A percentile compares a stretch with the other conserved stretches of the same genome.
Evolutionary conservation across 306 rosid species (phyloP).

Genomic region (Lablab purpureus): DNA sequence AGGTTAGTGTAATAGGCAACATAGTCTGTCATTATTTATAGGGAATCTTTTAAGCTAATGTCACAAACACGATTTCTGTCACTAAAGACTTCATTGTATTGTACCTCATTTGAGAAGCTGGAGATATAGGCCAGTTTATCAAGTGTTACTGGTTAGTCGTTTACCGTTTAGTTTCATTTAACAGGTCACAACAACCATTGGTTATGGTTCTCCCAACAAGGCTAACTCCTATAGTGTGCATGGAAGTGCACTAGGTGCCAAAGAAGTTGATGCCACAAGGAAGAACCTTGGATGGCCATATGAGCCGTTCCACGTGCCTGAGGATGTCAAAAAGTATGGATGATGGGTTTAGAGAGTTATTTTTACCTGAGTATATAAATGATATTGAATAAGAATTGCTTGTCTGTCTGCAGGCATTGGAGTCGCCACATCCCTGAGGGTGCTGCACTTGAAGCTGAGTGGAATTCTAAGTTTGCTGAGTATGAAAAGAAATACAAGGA

Average conservation of each 20-base stretch:
- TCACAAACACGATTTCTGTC: slow-evolving; percentile 21
- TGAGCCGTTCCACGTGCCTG: slow-evolving; percentile 98
- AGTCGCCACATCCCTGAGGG: slow-evolving; percentile 86
- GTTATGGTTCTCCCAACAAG: slow-evolving; percentile 98
- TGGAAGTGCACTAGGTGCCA: slow-evolving; percentile 97
- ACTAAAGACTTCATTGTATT: background rate
- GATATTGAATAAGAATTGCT: slow-evolving; percentile 39
- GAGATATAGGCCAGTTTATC: background rate
- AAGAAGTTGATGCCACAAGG: slow-evolving; percentile 99
- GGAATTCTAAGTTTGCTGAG: slow-evolving; percentile 91
- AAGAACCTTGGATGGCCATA: slow-evolving; percentile 91
- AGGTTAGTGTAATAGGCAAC: slow-evolving; percentile 59
- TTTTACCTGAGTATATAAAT: slow-evolving; percentile 35
- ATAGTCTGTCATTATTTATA: background rate
- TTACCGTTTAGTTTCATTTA: slow-evolving; percentile 39
- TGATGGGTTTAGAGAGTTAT: slow-evolving; percentile 30
- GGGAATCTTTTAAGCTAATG: slow-evolving; percentile 21
- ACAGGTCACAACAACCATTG: slow-evolving; percentile 97
- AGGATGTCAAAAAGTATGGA: slow-evolving; percentile 85
- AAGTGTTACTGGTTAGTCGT: background rate
- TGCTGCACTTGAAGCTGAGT: slow-evolving; percentile 82
- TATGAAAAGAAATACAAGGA: slow-evolving; percentile 91
- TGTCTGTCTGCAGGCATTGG: slow-evolving; percentile 76
- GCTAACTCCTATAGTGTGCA: slow-evolving; percentile 97
- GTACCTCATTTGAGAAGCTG: slow-evolving; percentile 27